Percentiles rank a stretch among this genome's conserved stretches.
Conservation (phyloP, 2,329 filamentous ascomycete genomes). For the Botrytis byssoidea region DNA sequence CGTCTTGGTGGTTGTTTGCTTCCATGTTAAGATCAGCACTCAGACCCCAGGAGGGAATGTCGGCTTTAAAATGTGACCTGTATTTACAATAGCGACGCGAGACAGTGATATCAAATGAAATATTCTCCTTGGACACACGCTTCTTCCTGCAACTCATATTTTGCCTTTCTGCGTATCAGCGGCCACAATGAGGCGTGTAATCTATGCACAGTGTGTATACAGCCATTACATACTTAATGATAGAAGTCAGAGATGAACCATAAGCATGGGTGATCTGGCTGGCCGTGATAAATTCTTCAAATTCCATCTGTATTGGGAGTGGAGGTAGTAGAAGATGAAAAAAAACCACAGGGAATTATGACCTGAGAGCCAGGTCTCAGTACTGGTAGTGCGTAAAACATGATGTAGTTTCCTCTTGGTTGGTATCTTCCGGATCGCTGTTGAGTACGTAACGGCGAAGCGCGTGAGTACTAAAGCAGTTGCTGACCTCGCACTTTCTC, state of each 20-base stretch:
- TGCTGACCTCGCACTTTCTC: not conserved
- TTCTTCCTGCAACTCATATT: not conserved
- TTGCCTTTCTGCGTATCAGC: not conserved
- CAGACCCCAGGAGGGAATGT: no score
- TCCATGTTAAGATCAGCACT: no score
- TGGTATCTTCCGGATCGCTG: not conserved
- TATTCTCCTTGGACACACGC: not conserved
- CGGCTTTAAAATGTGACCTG: not conserved
- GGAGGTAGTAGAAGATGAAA: slow-evolving; percentile 77
- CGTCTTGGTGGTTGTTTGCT: no score
- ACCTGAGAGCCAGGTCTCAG: slow-evolving; percentile 76
- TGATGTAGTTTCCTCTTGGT: slow-evolving; percentile 38
- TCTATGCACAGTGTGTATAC: no score
- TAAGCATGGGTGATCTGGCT: not conserved
- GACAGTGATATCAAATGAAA: not conserved
- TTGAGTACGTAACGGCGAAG: not conserved
- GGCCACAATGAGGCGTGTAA: not conserved
- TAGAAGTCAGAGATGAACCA: not conserved
- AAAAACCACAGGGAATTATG: slow-evolving; percentile 70
- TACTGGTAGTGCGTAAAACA: slow-evolving; percentile 74
- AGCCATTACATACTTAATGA: not conserved
- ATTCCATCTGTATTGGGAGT: slow-evolving; percentile 73
- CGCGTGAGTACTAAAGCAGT: not conserved
- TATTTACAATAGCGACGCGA: not conserved
- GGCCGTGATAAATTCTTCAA: slow-evolving; percentile 72